phyloP scores from a whole-genome alignment of 345 rosid species.

The Gossypium herbaceum region DNA sequence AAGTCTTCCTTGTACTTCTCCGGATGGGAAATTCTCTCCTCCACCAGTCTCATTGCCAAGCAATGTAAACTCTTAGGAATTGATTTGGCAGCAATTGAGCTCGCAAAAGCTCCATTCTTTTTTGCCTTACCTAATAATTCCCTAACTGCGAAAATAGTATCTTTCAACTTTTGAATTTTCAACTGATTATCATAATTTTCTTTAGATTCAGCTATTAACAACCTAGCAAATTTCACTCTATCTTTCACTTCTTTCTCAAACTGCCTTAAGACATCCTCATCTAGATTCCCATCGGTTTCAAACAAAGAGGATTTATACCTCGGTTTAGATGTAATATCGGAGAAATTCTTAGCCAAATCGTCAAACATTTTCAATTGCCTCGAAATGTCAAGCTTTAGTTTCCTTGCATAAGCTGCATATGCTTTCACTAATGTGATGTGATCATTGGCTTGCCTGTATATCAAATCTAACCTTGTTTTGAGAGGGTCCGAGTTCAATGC shows the following conservation, averaged over 20 bases:
- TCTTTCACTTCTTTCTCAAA: slow-evolving; percentile 94
- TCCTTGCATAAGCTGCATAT: slow-evolving; percentile 90
- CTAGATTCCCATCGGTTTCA: slow-evolving; percentile 41
- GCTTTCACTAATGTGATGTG: slow-evolving; percentile 75
- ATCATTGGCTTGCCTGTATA: slow-evolving; percentile 82
- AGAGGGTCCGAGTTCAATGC: slow-evolving; percentile 81
- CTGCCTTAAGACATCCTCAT: slow-evolving; percentile 70
- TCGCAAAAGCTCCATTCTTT: slow-evolving; percentile 79
- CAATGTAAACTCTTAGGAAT: slow-evolving; percentile 91
- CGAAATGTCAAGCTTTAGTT: slow-evolving; percentile 80
- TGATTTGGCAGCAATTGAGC: slow-evolving; percentile 75
- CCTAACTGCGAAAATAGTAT: slow-evolving; percentile 79
- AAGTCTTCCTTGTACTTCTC: slow-evolving; percentile 63
- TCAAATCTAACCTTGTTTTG: slow-evolving; percentile 77
- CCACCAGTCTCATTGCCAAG: slow-evolving; percentile 90
- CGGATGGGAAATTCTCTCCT: slow-evolving; percentile 73
- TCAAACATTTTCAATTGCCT: slow-evolving; percentile 69
- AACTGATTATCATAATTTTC: slow-evolving; percentile 90
- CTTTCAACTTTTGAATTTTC: slow-evolving; percentile 88
- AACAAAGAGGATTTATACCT: slow-evolving; percentile 46
- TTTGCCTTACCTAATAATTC: slow-evolving; percentile 75
- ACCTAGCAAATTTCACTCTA: slow-evolving; percentile 60
- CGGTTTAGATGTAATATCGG: slow-evolving; percentile 50
- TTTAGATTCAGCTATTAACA: slow-evolving; percentile 70
- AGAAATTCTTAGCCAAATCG: slow-evolving; percentile 65